Evolutionary conservation across 139 green algal species (phyloP), one percentile per base, ranked within the genome.

Genomic region (Chlorella ohadii): DNA sequence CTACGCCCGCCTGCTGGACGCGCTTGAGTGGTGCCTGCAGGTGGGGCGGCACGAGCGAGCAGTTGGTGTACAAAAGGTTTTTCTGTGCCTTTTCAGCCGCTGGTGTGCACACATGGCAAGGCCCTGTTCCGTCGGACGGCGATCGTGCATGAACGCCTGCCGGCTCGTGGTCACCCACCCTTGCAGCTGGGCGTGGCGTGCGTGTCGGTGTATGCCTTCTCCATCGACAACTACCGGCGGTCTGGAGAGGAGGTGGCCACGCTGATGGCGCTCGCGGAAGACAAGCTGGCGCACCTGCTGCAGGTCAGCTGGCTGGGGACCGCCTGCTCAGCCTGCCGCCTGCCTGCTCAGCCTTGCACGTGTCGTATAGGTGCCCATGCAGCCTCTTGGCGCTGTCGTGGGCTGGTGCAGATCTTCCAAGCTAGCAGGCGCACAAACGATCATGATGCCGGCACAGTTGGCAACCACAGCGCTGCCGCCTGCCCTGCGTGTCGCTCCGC

Each of bases 181-280:
- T 59, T 59, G 51, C 51, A 97, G 38, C 89, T 99, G 63, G 95
- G 95, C 23, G 90, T 99, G 17, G 57, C 63, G 0, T 87, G 79
- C 71, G 89, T 99, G 22, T 98, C 85, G 44, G 96, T 98, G 34
- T 99, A 98, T 79, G 97, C 97, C 19, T 99, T 99, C 87, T 94
- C 87, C 81, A 96, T 97, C 28, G 97, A 99, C 84, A 99, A 99
- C 89, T 99, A 98, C 89, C 90, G 90, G 59, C 88, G 97, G 22
- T 87, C 89, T 1, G 22, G 47, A 0, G 77, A 92, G 3, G 96
- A 99, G 90, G 95, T 99, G 22, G 85, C 76, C 3, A 86, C 67
- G 13, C 89, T 99, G 13, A 98, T 99, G 94, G 11, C 74, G 5
- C 89, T 99, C 15, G 94, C 92, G 0, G 85, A 93, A 72, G 82